A percentile compares a stretch with the other conserved stretches of the same genome.
phyloP scores from a whole-genome alignment of 768 basidiomycete genomes.

The Leucogyrophana mollusca region DNA sequence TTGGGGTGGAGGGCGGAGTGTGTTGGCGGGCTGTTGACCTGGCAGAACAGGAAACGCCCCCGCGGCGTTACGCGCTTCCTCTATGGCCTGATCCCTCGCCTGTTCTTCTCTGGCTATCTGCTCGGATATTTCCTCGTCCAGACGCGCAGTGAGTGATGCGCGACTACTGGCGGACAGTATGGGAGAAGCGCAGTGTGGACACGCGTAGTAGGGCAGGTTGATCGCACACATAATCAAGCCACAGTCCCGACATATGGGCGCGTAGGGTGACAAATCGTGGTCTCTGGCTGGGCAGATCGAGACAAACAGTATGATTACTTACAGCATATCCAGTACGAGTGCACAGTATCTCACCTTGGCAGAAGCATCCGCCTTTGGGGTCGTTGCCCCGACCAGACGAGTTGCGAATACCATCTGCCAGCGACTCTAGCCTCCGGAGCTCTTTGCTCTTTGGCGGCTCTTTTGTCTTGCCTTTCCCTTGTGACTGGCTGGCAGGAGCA shows the following conservation, averaged over 20 bases:
- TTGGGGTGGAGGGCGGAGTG: constrained; percentile 30
- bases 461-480: constrained; percentile 36
- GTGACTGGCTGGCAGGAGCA: constrained; percentile 21
- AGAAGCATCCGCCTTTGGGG: constrained; percentile 68
- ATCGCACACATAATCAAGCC: constrained; percentile 62
- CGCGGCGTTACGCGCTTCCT: constrained; percentile 47
- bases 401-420: constrained; percentile 39
- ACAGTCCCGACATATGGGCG: constrained; percentile 53
- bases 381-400: constrained; percentile 42
- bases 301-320: neutral
- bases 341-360: constrained; percentile 46
- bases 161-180: constrained; percentile 37
- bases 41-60: constrained; percentile 63
- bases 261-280: constrained; percentile 58
- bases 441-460: constrained; percentile 45
- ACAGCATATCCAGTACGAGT: neutral
- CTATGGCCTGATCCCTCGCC: constrained; percentile 43
- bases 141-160: constrained; percentile 35
- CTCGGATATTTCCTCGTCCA: constrained; percentile 44
- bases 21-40: constrained; percentile 11
- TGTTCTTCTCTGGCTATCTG: constrained; percentile 47
- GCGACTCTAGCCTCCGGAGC: constrained; percentile 45
- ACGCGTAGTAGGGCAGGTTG: constrained; percentile 53
- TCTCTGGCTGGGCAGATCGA: constrained; percentile 43
- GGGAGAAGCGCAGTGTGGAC: constrained; percentile 48